Base-by-base conservation (phyloP, 2,329 filamentous ascomycete species). In the Verruconis gallopava region DNA sequence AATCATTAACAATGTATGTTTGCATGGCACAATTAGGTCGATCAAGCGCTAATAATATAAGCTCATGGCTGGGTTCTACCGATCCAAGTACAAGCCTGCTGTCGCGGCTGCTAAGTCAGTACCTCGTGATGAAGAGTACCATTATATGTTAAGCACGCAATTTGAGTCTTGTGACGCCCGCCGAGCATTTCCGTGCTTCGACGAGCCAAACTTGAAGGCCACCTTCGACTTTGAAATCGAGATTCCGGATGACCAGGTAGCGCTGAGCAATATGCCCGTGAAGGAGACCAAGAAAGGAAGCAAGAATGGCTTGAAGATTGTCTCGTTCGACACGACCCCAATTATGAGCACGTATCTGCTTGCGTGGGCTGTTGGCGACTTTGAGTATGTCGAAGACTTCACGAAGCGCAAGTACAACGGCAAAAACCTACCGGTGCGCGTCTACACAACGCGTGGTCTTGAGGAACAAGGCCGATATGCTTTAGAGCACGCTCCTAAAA, bases 91-190 rank as follows among this genome's bases (percentile, higher is more conserved):
- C 65, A 93, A 85, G 68, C 85, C 88, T 14, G 65, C 73, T 42
- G 77, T 73, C 30, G 68, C 81, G 22, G 75, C 86, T 4, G 73
- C 82, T 37, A 67, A 78, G 33, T 86, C 84, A 11, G 86, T 93
- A 2, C 83, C 86, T 20, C 81, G 72, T 55, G 85, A 77, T 44
- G 69, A 66, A 37, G 72, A 77, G 42, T 68, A 72, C 51, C 67
- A 77, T 56, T 77, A 63, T 73, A 80, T 68, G 73, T 77, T 94
- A 62, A 93, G 85, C 67, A 98, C 91, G 38, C 91, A 98, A 60
- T 98, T 98, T 57, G 91, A 98, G 68, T 81, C 88, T 36, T 94
- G 86, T 55, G 91, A 98, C 64, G 91, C 91, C 47, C 81, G 91
- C 49, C 75, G 88, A 50, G 89, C 91, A 5, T 95, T 98, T 65